phyloP scores from a whole-genome alignment of 1,139 yeast species.

The Eremothecium coryli region DNA sequence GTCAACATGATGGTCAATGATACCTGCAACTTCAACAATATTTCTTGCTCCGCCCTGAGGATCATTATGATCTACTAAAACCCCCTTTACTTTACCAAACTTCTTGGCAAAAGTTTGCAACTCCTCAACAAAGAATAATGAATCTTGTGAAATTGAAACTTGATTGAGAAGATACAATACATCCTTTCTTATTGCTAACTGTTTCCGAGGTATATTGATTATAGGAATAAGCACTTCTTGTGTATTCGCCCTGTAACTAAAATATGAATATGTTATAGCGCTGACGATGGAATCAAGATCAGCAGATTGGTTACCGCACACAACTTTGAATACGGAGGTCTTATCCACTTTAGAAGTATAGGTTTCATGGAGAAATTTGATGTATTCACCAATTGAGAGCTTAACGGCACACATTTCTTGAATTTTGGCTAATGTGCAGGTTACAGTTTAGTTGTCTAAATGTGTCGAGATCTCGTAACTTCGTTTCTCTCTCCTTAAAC shows the following conservation, averaged over 20 bases:
- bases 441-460: too few relatives aligned
- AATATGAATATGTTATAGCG: conserved; percentile 63
- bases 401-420: too few relatives aligned
- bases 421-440: too few relatives aligned
- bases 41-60: conserved; percentile 43
- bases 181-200: conserved; percentile 63
- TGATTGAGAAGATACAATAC: conserved; percentile 44
- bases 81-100: conserved; percentile 33
- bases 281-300: conserved; percentile 82
- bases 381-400: conserved; percentile 10
- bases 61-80: conserved; percentile 77
- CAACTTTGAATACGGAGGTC: conserved; percentile 35
- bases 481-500: too few relatives aligned
- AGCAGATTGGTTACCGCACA: conserved; percentile 77
- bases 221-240: conserved; percentile 45
- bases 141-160: conserved; percentile 41
- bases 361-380: conserved; percentile 10
- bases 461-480: too few relatives aligned
- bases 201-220: conserved; percentile 59
- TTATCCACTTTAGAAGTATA: conserved; percentile 3
- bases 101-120: conserved; percentile 27
- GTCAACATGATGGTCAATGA: conserved; percentile 85
- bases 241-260: conserved; percentile 32
- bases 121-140: conserved; percentile 63
- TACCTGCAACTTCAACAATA: conserved; percentile 40